Evolutionary conservation across 805 yeast species (phyloP).

Genomic region (Zygotorulaspora danielsina): DNA sequence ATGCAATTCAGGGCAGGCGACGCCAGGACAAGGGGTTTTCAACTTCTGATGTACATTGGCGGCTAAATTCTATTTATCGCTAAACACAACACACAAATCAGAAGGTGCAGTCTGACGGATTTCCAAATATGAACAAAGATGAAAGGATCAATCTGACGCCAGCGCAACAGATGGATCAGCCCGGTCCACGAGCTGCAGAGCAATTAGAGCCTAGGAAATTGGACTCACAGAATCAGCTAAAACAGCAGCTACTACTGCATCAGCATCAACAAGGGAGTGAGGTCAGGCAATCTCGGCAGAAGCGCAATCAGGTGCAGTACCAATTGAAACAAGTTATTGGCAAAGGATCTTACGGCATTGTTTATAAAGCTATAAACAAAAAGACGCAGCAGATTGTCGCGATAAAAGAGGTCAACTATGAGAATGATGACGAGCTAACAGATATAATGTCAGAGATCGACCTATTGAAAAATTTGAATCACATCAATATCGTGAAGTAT

Average conservation of each 20-base stretch:
- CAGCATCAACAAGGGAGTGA: conserved; percentile 6
- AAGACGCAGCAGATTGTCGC: conserved; percentile 69
- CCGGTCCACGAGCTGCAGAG: background rate
- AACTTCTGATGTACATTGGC: conserved; percentile 4
- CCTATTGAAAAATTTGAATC: conserved; percentile 71
- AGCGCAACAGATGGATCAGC: conserved; percentile 21
- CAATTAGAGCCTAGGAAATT: background rate
- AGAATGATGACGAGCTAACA: conserved; percentile 67
- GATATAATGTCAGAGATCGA: conserved; percentile 60
- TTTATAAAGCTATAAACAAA: conserved; percentile 67
- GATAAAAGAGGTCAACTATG: conserved; percentile 69
- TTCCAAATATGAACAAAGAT: conserved; percentile 8
- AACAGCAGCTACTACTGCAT: conserved; percentile 11
- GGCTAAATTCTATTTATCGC: conserved; percentile 9
- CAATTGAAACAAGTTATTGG: conserved; percentile 66
- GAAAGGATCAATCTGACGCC: conserved; percentile 25
- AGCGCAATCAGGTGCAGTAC: conserved; percentile 40
- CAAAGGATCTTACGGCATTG: conserved; percentile 87
- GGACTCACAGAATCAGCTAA: background rate
- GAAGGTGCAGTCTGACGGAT: no score
- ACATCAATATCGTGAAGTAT: conserved; percentile 86
- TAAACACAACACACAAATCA: no score
- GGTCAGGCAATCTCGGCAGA: conserved; percentile 4
- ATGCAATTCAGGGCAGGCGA: no score
- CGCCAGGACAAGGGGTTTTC: background rate